A percentile compares a stretch with the other conserved stretches of the same genome.
These are phyloP conservation scores for Phytomonas francai DNA, from an alignment of 208 protist genomes.

Conservation along the genomic window DNA sequence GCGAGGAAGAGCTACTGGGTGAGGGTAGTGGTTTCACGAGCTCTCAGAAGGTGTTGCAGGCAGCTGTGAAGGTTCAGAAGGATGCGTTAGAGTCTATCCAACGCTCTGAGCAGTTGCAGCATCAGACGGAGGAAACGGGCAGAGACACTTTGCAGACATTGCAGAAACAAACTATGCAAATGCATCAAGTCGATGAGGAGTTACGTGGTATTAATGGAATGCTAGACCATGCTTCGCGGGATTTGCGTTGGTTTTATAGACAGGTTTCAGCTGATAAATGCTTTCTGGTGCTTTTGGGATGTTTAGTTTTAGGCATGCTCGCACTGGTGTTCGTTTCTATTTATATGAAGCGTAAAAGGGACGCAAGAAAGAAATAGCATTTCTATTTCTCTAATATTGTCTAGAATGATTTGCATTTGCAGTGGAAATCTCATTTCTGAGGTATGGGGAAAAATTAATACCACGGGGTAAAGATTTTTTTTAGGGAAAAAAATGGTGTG, in stretches of 20 bases:
- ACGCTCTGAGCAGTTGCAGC: conserved; percentile 56
- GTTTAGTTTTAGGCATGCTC: conserved; percentile 46
- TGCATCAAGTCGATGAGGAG: conserved; percentile 80
- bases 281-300: conserved; percentile 61
- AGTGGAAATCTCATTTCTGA: background rate
- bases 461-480: background rate
- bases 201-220: conserved; percentile 63
- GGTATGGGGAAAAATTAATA: background rate
- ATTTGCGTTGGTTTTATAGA: conserved; percentile 71
- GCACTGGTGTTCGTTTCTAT: conserved; percentile 72
- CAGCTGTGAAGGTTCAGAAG: conserved; percentile 64
- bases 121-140: conserved; percentile 70
- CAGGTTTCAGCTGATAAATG: conserved; percentile 75
- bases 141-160: conserved; percentile 45
- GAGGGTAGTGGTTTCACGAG: conserved; percentile 55
- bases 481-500: background rate
- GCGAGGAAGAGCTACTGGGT: conserved; percentile 66
- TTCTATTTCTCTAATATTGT: background rate
- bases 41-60: conserved; percentile 57
- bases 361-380: conserved; percentile 1
- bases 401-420: background rate
- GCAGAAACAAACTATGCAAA: conserved; percentile 64
- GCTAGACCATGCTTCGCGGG: conserved; percentile 57
- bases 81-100: conserved; percentile 66
- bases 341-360: conserved; percentile 57